A percentile compares a stretch with the other conserved stretches of the same genome.
Conservation (phyloP, 2,329 filamentous ascomycete genomes). For the Fusarium euwallaceae region DNA sequence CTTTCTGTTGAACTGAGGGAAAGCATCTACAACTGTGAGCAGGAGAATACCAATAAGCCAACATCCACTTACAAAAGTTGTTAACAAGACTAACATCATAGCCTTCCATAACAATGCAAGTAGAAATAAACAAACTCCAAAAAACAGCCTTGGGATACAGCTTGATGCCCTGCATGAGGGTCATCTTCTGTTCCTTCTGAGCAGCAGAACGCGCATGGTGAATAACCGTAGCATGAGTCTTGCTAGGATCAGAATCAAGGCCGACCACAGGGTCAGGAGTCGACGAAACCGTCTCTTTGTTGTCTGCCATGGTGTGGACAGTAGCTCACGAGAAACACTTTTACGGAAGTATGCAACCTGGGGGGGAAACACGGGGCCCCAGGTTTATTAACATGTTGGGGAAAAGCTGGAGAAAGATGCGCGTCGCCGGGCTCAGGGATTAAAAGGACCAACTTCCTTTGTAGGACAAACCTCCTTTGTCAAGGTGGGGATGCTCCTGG, state of each 20-base stretch:
- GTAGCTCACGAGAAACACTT: neutral
- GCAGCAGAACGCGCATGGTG: constrained; percentile 38
- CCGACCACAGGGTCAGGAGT: neutral
- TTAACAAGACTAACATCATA: constrained; percentile 39
- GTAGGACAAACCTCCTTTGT: neutral
- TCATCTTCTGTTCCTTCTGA: constrained; percentile 39
- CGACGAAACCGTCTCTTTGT: constrained; percentile 2
- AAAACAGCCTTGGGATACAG: constrained; percentile 40
- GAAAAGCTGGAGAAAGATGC: constrained; percentile 14
- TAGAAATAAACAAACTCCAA: constrained; percentile 41
- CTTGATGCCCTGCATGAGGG: constrained; percentile 40
- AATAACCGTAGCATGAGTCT: constrained; percentile 36
- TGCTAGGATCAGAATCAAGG: constrained; percentile 24
- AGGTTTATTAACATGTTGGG: constrained; percentile 2
- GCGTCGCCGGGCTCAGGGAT: neutral
- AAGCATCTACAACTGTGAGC: constrained; percentile 21
- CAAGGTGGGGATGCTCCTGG: neutral
- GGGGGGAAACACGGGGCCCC: constrained; percentile 9
- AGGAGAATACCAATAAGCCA: neutral
- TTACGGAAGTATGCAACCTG: neutral
- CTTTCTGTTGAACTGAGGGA: constrained; percentile 41
- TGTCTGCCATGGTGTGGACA: neutral
- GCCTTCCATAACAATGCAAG: constrained; percentile 43
- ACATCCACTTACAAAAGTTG: constrained; percentile 35
- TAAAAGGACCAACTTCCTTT: neutral